phyloP scores from a whole-genome alignment of 2,329 filamentous ascomycete genomes.

The Colletotrichum sp. region DNA sequence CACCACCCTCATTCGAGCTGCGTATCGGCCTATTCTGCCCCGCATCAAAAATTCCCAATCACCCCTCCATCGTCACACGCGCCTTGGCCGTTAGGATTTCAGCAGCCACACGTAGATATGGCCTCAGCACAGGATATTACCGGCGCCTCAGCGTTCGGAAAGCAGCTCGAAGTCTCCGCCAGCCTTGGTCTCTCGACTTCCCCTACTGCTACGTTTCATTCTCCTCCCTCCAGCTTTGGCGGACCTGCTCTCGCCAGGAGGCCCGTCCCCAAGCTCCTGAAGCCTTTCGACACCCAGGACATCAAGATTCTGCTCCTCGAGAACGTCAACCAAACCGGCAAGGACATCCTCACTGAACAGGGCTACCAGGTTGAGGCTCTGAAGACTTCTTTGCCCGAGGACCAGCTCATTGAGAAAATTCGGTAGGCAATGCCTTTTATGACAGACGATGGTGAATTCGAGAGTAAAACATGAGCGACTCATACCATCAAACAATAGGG shows the following conservation, averaged over 20 bases:
- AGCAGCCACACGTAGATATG: slow-evolving; percentile 37
- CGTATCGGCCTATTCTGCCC: not conserved
- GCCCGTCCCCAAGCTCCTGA: slow-evolving; percentile 74
- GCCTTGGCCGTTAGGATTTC: not conserved
- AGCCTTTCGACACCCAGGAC: slow-evolving; percentile 94
- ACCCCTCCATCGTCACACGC: slow-evolving; percentile 4
- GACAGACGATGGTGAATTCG: not conserved
- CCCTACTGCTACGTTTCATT: slow-evolving; percentile 77
- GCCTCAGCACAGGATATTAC: slow-evolving; percentile 55
- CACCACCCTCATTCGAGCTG: not conserved
- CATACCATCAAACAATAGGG: slow-evolving; percentile 52
- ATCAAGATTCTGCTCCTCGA: slow-evolving; percentile 96
- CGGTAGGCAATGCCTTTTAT: slow-evolving; percentile 57
- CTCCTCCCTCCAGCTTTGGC: slow-evolving; percentile 69
- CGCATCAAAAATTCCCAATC: slow-evolving; percentile 5
- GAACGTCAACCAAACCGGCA: slow-evolving; percentile 92
- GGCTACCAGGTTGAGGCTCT: slow-evolving; percentile 95
- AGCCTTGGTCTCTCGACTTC: slow-evolving; percentile 75
- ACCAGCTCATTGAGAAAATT: slow-evolving; percentile 96
- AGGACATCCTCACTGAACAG: slow-evolving; percentile 80
- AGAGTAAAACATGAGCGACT: slow-evolving; percentile 4
- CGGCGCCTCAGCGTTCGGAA: slow-evolving; percentile 33
- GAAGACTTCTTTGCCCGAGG: slow-evolving; percentile 89
- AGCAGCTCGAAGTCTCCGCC: slow-evolving; percentile 52
- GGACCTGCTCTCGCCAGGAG: slow-evolving; percentile 48